Percentiles rank a stretch among this genome's conserved stretches.
Evolutionary conservation across 2,329 filamentous ascomycete species (phyloP).

Genomic region (Pestalotiopsis fici): DNA sequence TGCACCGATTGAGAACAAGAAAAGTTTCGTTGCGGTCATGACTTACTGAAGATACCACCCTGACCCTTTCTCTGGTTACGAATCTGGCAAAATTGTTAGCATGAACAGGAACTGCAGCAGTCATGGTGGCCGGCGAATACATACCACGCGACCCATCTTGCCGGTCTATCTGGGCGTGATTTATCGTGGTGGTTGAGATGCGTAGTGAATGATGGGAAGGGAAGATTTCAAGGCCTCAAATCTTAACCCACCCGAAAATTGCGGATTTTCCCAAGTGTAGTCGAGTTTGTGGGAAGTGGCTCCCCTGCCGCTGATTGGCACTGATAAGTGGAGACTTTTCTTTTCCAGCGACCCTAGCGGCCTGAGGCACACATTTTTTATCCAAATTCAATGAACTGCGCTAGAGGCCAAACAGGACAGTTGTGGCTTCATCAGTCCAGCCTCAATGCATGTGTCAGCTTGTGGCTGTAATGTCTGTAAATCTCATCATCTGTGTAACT

Average conservation of each 20-base stretch:
- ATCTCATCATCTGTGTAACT: neutral
- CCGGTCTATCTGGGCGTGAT: conserved; percentile 32
- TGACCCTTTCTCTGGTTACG: conserved; percentile 57
- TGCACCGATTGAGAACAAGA: neutral
- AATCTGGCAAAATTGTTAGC: conserved; percentile 41
- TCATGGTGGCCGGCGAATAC: conserved; percentile 14
- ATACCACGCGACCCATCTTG: conserved; percentile 38
- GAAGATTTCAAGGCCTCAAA: conserved; percentile 18
- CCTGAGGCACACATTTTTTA: conserved; percentile 4
- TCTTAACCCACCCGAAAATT: conserved; percentile 6
- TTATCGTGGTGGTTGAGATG: conserved; percentile 27
- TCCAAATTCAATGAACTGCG: neutral
- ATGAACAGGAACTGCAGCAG: neutral
- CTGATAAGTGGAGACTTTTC: conserved; percentile 2
- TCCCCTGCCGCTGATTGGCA: conserved; percentile 19
- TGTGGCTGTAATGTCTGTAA: neutral
- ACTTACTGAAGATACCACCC: conserved; percentile 36
- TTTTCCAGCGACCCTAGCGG: conserved; percentile 9
- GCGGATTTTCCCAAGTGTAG: conserved; percentile 29
- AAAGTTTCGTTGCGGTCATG: neutral
- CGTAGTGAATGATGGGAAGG: conserved; percentile 18
- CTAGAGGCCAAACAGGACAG: neutral
- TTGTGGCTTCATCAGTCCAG: neutral
- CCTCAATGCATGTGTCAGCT: too few relatives aligned
- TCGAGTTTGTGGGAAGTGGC: conserved; percentile 30